phyloP scores from a whole-genome alignment of 148 eudicot genomes.

The Amaranthus hypochondriacus region DNA sequence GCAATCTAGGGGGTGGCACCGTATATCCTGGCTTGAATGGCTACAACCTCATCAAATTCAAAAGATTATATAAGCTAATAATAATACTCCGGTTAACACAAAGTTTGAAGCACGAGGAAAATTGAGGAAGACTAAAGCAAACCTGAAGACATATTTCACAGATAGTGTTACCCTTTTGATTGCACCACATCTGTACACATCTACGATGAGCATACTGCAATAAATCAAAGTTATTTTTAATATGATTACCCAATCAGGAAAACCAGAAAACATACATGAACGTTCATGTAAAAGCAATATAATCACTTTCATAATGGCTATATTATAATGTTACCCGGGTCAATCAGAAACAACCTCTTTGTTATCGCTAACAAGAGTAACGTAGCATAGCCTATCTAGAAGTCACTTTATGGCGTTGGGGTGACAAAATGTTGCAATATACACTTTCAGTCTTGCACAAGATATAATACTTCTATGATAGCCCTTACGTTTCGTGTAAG shows the following conservation, averaged over 20 bases:
- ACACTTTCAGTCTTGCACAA: slow-evolving; percentile 7
- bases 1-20: slow-evolving; percentile 60
- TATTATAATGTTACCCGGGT: too few species aligned
- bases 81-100: not conserved
- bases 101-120: slow-evolving; percentile 5
- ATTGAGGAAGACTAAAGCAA: slow-evolving; percentile 9
- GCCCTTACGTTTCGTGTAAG: too few species aligned
- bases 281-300: too few species aligned
- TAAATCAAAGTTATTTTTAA: not conserved
- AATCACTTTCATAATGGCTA: too few species aligned
- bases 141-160: slow-evolving; percentile 89
- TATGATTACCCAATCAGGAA: not conserved
- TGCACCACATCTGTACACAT: slow-evolving; percentile 88
- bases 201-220: slow-evolving; percentile 76
- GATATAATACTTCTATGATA: not conserved
- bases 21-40: slow-evolving; percentile 62
- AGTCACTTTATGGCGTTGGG: too few species aligned
- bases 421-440: not conserved
- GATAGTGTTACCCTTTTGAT: slow-evolving; percentile 67
- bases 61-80: slow-evolving; percentile 11
- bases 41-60: slow-evolving; percentile 36
- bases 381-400: too few species aligned
- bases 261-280: not conserved
- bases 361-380: too few species aligned
- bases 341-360: too few species aligned